phyloP scores from a whole-genome alignment of 805 yeast species.

The Lipomyces oligophaga region DNA sequence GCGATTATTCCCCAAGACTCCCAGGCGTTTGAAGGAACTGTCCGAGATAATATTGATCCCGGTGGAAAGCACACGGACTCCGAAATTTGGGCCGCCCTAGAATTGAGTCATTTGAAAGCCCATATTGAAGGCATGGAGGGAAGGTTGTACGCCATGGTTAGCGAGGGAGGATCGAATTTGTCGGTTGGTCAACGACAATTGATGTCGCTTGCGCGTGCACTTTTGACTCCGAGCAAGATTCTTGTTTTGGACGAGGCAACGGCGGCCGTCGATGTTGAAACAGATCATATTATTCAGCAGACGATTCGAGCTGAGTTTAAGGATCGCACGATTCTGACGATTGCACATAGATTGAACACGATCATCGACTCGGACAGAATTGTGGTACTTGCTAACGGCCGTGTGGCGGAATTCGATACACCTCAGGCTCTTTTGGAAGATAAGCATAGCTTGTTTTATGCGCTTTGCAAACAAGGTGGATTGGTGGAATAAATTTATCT shows the following conservation, averaged over 20 bases:
- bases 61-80: constrained; percentile 60
- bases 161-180: constrained; percentile 77
- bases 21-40: constrained; percentile 81
- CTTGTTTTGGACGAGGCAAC: constrained; percentile 81
- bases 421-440: constrained; percentile 64
- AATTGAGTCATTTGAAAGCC: constrained; percentile 68
- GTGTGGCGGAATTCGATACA: constrained; percentile 71
- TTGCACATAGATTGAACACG: constrained; percentile 86
- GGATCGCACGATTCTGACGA: constrained; percentile 76
- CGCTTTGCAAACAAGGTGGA: constrained; percentile 29
- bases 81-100: constrained; percentile 74
- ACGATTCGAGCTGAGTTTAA: constrained; percentile 71
- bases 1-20: constrained; percentile 93
- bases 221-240: constrained; percentile 68
- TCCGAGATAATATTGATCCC: constrained; percentile 86
- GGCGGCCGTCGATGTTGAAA: constrained; percentile 86
- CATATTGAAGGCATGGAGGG: constrained; percentile 56
- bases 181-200: constrained; percentile 87
- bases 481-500: constrained; percentile 22
- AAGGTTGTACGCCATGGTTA: constrained; percentile 52
- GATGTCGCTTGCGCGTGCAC: constrained; percentile 76
- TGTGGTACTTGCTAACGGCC: constrained; percentile 68
- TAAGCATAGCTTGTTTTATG: constrained; percentile 45
- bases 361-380: constrained; percentile 79
- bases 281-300: constrained; percentile 73